phyloP scores from a whole-genome alignment of 2,329 filamentous ascomycete genomes.

The Aspergillus persii region DNA sequence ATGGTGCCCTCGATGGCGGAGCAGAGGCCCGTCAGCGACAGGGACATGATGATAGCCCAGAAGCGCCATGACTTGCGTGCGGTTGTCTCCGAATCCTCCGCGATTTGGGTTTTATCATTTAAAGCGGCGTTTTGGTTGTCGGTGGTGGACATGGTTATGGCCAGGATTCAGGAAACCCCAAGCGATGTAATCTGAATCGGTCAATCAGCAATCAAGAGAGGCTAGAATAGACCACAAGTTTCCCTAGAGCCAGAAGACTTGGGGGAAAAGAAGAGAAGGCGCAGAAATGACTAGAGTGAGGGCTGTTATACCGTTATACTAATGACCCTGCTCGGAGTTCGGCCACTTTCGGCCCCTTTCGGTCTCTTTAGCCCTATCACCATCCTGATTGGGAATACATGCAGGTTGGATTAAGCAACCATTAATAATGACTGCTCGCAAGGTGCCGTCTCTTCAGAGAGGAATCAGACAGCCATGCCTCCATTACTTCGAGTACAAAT shows the following conservation, averaged over 20 bases:
- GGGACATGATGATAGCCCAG: background rate
- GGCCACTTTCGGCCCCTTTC: background rate
- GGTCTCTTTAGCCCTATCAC: background rate
- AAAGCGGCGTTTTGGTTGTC: background rate
- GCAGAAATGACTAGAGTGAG: background rate
- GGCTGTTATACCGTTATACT: background rate
- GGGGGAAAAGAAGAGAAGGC: background rate
- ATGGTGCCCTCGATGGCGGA: background rate
- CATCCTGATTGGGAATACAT: background rate
- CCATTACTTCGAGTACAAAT: background rate
- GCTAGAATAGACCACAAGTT: background rate
- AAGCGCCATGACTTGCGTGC: background rate
- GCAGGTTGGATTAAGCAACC: background rate
- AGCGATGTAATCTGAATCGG: background rate
- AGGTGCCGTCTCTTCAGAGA: background rate
- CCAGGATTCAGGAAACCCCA: background rate
- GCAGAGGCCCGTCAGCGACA: background rate
- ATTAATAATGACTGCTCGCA: background rate
- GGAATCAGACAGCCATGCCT: background rate
- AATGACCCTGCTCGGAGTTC: background rate
- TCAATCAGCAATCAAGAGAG: background rate
- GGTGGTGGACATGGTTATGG: background rate
- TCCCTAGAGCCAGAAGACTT: no score
- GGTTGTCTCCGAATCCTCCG: background rate
- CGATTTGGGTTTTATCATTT: background rate